Percentiles rank a stretch among this genome's conserved stretches.
phyloP scores from a whole-genome alignment of 257 asterid species.

The Scutellaria baicalensis region DNA sequence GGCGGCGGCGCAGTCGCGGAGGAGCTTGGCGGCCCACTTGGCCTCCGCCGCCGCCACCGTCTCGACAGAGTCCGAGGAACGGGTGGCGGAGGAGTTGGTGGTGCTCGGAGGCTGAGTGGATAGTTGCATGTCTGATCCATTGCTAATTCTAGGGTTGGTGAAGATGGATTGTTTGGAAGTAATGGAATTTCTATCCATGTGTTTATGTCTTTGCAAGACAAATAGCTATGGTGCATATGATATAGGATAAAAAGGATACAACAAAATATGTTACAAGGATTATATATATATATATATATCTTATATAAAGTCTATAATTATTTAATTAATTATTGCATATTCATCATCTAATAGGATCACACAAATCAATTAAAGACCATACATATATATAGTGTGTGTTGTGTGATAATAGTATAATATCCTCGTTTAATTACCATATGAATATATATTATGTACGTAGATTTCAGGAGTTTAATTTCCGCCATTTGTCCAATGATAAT shows the following conservation, averaged over 20 bases:
- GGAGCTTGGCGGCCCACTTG: conserved; percentile 67
- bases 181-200: conserved; percentile 48
- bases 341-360: too few species aligned
- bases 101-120: background rate
- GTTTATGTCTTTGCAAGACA: conserved; percentile 12
- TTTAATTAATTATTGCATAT: background rate
- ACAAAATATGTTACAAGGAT: conserved; percentile 5
- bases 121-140: conserved; percentile 26
- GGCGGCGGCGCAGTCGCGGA: conserved; percentile 65
- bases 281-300: too few species aligned
- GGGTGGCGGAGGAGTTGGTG: conserved; percentile 18
- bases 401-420: too few species aligned
- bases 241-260: conserved; percentile 21
- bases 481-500: too few species aligned
- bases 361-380: too few species aligned
- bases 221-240: conserved; percentile 18
- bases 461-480: too few species aligned
- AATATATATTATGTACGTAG: too few species aligned
- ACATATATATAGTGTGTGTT: too few species aligned
- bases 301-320: background rate
- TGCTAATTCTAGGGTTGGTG: conserved; percentile 29
- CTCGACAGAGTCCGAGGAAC: conserved; percentile 36
- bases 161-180: conserved; percentile 29
- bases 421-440: too few species aligned
- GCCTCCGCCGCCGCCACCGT: conserved; percentile 9